Evolutionary conservation across 192 early-diverging fungal species (phyloP).

Genomic region (Gonapodya prolifera): DNA sequence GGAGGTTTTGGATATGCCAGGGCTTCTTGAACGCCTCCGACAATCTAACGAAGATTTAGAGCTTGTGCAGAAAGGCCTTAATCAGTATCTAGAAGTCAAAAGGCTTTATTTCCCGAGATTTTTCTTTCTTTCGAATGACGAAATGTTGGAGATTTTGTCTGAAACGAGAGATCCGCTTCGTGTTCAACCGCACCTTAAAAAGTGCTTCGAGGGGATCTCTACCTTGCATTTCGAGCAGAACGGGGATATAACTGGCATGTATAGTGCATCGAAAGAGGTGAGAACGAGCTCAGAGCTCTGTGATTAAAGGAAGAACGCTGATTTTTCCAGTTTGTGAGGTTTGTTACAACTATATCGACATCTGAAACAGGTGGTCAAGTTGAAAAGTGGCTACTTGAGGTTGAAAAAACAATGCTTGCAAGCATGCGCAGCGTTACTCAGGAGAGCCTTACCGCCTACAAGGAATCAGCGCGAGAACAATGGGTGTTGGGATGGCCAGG

Average conservation of each 20-base stretch:
- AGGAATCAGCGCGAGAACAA: slow-evolving; percentile 30
- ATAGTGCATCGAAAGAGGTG: slow-evolving; percentile 41
- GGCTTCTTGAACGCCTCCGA: slow-evolving; percentile 30
- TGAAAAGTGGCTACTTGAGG: slow-evolving; percentile 42
- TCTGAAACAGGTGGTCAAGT: slow-evolving; percentile 38
- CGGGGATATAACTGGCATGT: slow-evolving; percentile 42
- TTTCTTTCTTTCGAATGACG: slow-evolving; percentile 51
- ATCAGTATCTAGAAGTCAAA: slow-evolving; percentile 48
- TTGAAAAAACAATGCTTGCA: slow-evolving; percentile 38
- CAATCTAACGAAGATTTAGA: slow-evolving; percentile 46
- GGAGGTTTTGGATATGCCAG: slow-evolving; percentile 37
- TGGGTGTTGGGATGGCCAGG: slow-evolving; percentile 53
- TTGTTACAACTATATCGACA: slow-evolving; percentile 32
- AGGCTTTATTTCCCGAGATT: slow-evolving; percentile 44
- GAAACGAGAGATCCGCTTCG: slow-evolving; percentile 43
- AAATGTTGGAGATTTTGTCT: slow-evolving; percentile 49
- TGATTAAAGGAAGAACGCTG: slow-evolving; percentile 43
- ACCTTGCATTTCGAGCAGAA: slow-evolving; percentile 40
- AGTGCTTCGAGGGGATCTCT: slow-evolving; percentile 50
- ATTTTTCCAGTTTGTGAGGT: slow-evolving; percentile 17
- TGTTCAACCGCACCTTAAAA: slow-evolving; percentile 50
- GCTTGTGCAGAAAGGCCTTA: slow-evolving; percentile 46
- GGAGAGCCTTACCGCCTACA: slow-evolving; percentile 23
- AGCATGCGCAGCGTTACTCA: slow-evolving; percentile 30
- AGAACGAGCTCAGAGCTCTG: too few species aligned